Evolutionary conservation across 2,329 filamentous ascomycete genomes (phyloP), one percentile per base, ranked within the genome.

Genomic region (Calonectria crousiana): DNA sequence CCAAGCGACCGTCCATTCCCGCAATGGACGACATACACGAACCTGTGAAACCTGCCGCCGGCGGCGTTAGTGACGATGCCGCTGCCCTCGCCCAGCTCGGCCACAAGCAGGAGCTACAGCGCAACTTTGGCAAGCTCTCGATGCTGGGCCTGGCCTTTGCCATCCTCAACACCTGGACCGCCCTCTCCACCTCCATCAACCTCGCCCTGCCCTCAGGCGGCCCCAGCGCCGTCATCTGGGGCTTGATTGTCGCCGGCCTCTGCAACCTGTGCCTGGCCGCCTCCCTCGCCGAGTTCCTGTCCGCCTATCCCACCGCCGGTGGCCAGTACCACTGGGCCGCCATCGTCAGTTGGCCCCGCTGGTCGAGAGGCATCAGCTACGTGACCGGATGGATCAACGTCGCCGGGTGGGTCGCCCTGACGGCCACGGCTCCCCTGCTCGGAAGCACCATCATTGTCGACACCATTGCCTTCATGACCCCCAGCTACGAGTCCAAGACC

Each of bases 241-340:
- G 94, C 4, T 84, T 93, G 44, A 72, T 84, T 4, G 88, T 90
- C 13, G 90, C 91, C 23, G 91, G 92, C 65, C 78, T 94, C 60
- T 95, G 93, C 85, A 95, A 95, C 78, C 80, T 95, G 13, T 93
- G 91, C 78, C 88, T 95, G 47, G 92, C 93, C 8, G 89, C 91
- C 11, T 93, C 92, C 5, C 87, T 95, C 34, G 93, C 93, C 62
- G 93, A 95, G 82, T 95, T 94, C 80, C 85, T 94, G 13, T 93
- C 91, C 0, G 91, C 92, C 0, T 94, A 92, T 72, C 88, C 88
- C 1, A 89, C 87, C 2, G 90, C 90, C 4, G 90, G 89, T 76
- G 92, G 90, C 18, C 90, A 93, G 83, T 95, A 95, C 77, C 92
- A 95, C 81, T 95, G 93, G 93, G 93, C 92, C 3, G 92, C 93